Percentiles rank a stretch among this genome's conserved stretches.
These are phyloP conservation scores for Magnaporthiopsis incrustans DNA, from an alignment of 2,329 filamentous ascomycete species.

Conservation along the genomic window DNA sequence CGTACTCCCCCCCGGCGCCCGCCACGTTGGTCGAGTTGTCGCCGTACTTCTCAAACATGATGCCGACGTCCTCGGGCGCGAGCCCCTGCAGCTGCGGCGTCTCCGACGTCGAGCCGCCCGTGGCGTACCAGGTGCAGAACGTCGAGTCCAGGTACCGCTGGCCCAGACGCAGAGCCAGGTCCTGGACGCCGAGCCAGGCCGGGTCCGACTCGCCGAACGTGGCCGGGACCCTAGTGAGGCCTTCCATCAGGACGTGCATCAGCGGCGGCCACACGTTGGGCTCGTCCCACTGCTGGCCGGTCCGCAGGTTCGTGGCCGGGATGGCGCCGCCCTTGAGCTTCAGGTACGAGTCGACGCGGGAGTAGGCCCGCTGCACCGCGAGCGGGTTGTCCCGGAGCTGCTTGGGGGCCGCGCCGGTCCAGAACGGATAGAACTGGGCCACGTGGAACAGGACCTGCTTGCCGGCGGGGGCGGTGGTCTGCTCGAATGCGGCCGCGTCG, in stretches of 20 bases:
- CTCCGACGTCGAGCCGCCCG: constrained; percentile 50
- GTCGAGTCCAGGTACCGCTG: constrained; percentile 61
- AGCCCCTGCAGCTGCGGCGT: constrained; percentile 42
- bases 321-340: constrained; percentile 47
- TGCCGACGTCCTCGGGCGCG: constrained; percentile 36
- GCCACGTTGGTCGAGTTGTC: constrained; percentile 52
- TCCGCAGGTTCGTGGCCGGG: constrained; percentile 51
- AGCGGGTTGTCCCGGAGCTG: constrained; percentile 50
- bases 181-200: constrained; percentile 44
- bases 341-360: constrained; percentile 45
- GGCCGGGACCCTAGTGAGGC: constrained; percentile 50
- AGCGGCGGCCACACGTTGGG: constrained; percentile 64
- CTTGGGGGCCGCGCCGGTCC: constrained; percentile 54
- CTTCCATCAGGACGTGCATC: constrained; percentile 55
- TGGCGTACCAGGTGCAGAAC: constrained; percentile 64
- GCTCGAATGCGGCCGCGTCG: constrained; percentile 34
- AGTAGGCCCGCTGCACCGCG: constrained; percentile 46
- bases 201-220: constrained; percentile 46
- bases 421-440: constrained; percentile 61
- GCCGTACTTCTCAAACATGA: constrained; percentile 59
- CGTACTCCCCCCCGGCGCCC: constrained; percentile 60
- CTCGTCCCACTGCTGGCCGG: constrained; percentile 62
- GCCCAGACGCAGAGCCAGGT: constrained; percentile 48
- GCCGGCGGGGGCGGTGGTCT: constrained; percentile 39
- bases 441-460: constrained; percentile 50